phyloP scores from a whole-genome alignment of 331 rosid species.

The Spiraea crenata region DNA sequence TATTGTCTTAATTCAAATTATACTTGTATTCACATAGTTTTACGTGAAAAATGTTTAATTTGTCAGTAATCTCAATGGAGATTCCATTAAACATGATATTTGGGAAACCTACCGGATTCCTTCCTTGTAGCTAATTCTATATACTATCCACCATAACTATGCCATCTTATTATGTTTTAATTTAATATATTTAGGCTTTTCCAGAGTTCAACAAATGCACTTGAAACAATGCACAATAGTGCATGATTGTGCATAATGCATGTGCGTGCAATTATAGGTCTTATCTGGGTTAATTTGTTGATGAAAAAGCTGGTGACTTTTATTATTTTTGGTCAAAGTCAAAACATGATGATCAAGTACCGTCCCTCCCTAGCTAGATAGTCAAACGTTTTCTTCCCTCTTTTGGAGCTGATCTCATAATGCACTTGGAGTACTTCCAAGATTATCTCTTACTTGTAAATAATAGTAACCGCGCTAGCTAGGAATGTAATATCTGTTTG shows the following conservation, averaged over 20 bases:
- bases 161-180: neutral
- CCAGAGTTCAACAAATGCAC: slow-evolving; percentile 32
- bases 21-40: neutral
- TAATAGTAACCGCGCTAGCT: neutral
- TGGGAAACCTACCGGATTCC: neutral
- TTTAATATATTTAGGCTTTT: neutral
- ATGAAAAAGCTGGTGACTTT: neutral
- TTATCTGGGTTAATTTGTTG: neutral
- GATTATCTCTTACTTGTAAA: neutral
- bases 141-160: neutral
- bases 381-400: neutral
- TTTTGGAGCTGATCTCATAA: neutral
- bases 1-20: neutral
- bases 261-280: slow-evolving; percentile 41
- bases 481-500: neutral
- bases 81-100: neutral
- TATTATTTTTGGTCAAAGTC: slow-evolving; percentile 28
- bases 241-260: slow-evolving; percentile 16
- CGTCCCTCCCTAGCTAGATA: neutral
- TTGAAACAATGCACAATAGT: slow-evolving; percentile 25
- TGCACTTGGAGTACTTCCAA: neutral
- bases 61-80: slow-evolving; percentile 16
- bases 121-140: neutral
- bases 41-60: neutral
- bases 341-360: slow-evolving; percentile 7